A percentile compares a stretch with the other conserved stretches of the same genome.
Evolutionary conservation across 331 rosid species (phyloP).

Genomic region (Erythrophleum ivorense): DNA sequence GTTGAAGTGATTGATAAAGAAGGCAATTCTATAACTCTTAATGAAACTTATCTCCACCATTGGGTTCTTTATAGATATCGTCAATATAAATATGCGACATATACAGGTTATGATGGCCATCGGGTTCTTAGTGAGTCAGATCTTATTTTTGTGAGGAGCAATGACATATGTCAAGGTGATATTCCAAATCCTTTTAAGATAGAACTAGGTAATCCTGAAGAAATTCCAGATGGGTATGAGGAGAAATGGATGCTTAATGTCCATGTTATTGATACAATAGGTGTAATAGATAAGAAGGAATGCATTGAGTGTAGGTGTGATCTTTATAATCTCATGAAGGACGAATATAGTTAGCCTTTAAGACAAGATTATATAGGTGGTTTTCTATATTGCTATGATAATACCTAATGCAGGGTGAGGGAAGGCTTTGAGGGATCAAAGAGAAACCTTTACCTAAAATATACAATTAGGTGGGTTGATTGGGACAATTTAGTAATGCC

Average conservation of each 20-base stretch:
- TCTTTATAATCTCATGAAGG: constrained; percentile 18
- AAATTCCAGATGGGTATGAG: constrained; percentile 23
- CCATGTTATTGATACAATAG: constrained; percentile 36
- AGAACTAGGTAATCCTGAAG: constrained; percentile 28
- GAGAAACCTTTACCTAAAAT: constrained; percentile 24
- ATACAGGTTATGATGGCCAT: not conserved
- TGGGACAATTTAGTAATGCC: constrained; percentile 20
- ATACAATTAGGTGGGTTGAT: constrained; percentile 15
- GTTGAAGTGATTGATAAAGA: constrained; percentile 31
- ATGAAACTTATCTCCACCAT: constrained; percentile 35
- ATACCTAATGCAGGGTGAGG: constrained; percentile 7
- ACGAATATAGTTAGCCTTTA: not conserved
- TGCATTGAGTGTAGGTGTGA: constrained; percentile 34
- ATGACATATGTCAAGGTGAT: constrained; percentile 8
- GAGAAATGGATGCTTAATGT: constrained; percentile 33
- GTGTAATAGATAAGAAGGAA: constrained; percentile 20
- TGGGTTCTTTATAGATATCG: too few relatives aligned
- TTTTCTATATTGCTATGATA: not conserved
- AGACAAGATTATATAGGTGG: constrained; percentile 20
- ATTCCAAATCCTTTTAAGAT: constrained; percentile 33
- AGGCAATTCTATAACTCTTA: constrained; percentile 16
- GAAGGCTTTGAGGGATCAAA: constrained; percentile 26
- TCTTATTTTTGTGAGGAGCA: not conserved
- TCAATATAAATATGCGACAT: not conserved
- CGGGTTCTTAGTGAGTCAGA: not conserved